phyloP scores from a whole-genome alignment of 2,329 filamentous ascomycete species.

The Arachnopeziza araneosa region DNA sequence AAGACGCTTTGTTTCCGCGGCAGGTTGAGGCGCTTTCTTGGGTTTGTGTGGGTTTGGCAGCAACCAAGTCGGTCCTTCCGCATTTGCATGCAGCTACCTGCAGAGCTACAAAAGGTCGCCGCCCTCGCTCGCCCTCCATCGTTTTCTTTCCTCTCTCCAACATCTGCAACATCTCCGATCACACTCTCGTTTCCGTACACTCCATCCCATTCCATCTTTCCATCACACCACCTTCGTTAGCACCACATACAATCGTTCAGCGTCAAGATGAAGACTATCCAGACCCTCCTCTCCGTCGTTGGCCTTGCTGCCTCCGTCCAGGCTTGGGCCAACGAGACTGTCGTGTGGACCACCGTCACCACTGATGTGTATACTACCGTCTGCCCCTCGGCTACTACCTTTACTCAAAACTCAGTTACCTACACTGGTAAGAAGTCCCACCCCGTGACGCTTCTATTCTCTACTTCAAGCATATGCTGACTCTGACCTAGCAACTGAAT shows the following conservation, averaged over 20 bases:
- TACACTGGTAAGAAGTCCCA: slow-evolving; percentile 51
- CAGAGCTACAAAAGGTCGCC: not conserved
- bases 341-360: slow-evolving; percentile 34
- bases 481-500: not conserved
- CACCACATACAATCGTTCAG: not conserved
- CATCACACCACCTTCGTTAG: not conserved
- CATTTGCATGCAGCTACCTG: not conserved
- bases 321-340: slow-evolving; percentile 21
- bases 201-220: not conserved
- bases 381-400: slow-evolving; percentile 43
- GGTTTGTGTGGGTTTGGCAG: not conserved
- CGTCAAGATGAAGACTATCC: not conserved
- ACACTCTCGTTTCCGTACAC: not conserved
- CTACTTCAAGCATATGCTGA: not conserved
- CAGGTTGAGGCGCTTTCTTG: not conserved
- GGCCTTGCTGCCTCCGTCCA: slow-evolving; percentile 25
- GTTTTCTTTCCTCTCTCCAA: not conserved
- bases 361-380: slow-evolving; percentile 43
- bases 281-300: slow-evolving; percentile 26
- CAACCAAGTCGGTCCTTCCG: not conserved
- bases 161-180: not conserved
- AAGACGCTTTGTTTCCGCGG: not conserved
- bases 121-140: not conserved
- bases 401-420: slow-evolving; percentile 38
- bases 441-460: not conserved